Evolutionary conservation across 108 stramenopile species (phyloP).

Genomic region (Nitzschia palea): DNA sequence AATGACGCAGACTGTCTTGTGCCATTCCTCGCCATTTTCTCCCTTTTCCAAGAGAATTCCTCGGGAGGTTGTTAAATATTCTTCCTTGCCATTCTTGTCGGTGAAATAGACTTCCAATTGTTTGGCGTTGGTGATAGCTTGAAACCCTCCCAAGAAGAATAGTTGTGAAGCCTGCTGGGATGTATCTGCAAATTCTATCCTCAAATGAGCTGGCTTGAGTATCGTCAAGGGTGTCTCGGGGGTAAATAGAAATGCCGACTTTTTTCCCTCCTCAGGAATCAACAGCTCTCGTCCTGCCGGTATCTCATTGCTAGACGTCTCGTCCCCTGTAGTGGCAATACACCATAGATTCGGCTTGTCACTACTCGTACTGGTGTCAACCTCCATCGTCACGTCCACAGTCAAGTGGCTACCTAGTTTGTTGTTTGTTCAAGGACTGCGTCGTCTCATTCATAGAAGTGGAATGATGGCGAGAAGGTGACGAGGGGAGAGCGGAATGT

Average conservation of each 20-base stretch:
- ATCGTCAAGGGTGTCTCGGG: slow-evolving; percentile 1
- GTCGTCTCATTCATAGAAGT: no score
- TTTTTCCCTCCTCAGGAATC: slow-evolving; percentile 30
- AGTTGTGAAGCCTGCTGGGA: neutral
- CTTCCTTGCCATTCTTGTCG: slow-evolving; percentile 29
- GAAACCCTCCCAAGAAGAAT: slow-evolving; percentile 47
- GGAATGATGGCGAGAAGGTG: no score
- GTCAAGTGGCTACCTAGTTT: no score
- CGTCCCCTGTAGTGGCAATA: slow-evolving; percentile 3
- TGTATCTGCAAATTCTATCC: slow-evolving; percentile 6
- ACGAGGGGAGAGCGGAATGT: no score
- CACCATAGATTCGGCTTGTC: neutral
- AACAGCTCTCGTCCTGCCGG: neutral
- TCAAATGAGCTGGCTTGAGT: slow-evolving; percentile 25
- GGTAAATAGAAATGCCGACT: slow-evolving; percentile 26
- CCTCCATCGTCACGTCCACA: no score
- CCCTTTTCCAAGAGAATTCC: slow-evolving; percentile 31
- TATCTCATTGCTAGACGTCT: neutral
- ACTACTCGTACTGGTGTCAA: neutral
- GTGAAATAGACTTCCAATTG: slow-evolving; percentile 35
- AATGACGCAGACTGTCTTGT: slow-evolving; percentile 39
- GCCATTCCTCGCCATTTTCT: slow-evolving; percentile 1
- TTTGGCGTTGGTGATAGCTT: slow-evolving; percentile 29
- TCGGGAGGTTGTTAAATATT: slow-evolving; percentile 32
- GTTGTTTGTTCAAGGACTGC: no score